Base-by-base conservation (phyloP, 2,329 filamentous ascomycete genomes). In the Tricladium varicosporioides region DNA sequence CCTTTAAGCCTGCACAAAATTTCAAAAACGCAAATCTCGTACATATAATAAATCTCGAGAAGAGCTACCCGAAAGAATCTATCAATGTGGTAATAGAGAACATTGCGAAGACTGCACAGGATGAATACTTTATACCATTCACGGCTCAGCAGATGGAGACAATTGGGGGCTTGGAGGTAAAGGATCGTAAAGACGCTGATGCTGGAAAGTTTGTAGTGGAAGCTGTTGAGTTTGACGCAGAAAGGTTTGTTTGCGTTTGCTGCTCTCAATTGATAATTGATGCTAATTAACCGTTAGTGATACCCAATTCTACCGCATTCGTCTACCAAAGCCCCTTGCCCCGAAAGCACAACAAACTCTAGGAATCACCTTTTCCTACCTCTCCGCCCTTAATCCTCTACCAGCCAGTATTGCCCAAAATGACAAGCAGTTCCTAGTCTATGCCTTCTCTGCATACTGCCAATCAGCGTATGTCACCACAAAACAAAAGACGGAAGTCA, bases 401-500 rank as follows among this genome's bases (percentile, higher is more conserved):
- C 94, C 94, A 15, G 87, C 88, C 2, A 76, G 84, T 53, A 93
- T 99, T 70, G 78, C 81, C n/a, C 94, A 99, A 73, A 81, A 85
- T 47, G 91, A 92, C 51, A 85, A 87, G 72, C 94, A 99, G 75
- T 97, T 87, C 76, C 85, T 99, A 53, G 80, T 84, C 56, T 92
- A 95, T 78, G 80, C 85, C 55, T 95, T 96, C 78, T 93, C 90
- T 60, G 89, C 89, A 64, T 96, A 96, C 75, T 83, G 81, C 48
- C 87, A 87, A 14, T 95, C 91, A 9, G 87, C 88, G 60, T 99
- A 99, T 77, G 76, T 81, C 15, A 97, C 92, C 13, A 73, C 83
- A 68, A 96, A 96, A 78, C 94, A 99, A 74, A 97, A 97, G 84
- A 97, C 94, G 42, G 96, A 97, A 75, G 76, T 99, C 75, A 97